Conservation (phyloP, 2,329 filamentous ascomycete genomes). For the Aspergillus novoparasiticus region DNA sequence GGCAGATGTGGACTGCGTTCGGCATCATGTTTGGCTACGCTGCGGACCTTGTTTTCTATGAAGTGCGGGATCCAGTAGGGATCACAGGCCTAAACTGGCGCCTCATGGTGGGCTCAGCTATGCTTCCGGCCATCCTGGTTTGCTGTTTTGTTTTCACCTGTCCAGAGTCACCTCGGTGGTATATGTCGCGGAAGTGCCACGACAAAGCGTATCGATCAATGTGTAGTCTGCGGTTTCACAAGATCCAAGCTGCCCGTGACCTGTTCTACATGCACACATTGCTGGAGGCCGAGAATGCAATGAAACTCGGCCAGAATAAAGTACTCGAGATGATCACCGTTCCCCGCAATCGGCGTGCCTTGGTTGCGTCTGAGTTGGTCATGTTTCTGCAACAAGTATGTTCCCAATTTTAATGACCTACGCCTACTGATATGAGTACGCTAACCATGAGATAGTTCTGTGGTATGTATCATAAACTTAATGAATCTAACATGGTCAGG, state of each 20-base stretch:
- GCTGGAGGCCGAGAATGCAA: conserved; percentile 59
- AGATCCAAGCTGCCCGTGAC: conserved; percentile 49
- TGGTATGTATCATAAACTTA: conserved; percentile 18
- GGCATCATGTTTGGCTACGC: conserved; percentile 61
- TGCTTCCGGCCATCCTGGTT: conserved; percentile 50
- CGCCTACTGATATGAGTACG: not conserved
- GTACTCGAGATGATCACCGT: conserved; percentile 62
- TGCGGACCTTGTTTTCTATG: conserved; percentile 64
- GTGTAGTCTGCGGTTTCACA: conserved; percentile 47
- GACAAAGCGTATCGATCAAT: conserved; percentile 47
- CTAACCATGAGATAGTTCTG: conserved; percentile 40
- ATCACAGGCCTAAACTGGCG: conserved; percentile 67
- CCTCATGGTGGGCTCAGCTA: conserved; percentile 69
- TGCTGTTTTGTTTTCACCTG: conserved; percentile 60
- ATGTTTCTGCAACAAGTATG: conserved; percentile 68
- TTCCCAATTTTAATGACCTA: not conserved
- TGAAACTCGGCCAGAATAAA: conserved; percentile 51
- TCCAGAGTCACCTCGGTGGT: conserved; percentile 56
- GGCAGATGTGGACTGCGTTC: conserved; percentile 64
- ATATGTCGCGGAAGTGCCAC: conserved; percentile 48
- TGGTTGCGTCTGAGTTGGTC: conserved; percentile 63
- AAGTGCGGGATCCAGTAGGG: conserved; percentile 47
- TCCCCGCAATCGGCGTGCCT: conserved; percentile 63
- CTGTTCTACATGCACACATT: conserved; percentile 55
- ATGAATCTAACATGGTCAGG: not conserved